phyloP scores from a whole-genome alignment of 495 filamentous ascomycete species.

The Neurospora terricola region DNA sequence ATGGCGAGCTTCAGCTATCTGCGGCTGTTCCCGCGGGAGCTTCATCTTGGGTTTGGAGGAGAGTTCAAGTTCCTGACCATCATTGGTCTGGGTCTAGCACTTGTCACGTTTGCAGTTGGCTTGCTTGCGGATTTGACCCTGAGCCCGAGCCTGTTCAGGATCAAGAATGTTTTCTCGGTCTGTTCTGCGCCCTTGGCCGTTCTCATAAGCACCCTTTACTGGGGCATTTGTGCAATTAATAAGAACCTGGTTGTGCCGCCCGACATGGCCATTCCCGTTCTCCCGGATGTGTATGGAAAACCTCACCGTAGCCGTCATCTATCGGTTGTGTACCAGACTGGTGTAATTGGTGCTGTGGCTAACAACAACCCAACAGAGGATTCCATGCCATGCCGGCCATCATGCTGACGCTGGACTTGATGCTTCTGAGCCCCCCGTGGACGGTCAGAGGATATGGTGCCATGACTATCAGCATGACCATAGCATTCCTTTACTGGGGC shows the following conservation, averaged over 20 bases:
- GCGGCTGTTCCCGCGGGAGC: slow-evolving; percentile 28
- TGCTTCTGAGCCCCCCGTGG: slow-evolving; percentile 77
- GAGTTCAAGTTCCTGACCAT: slow-evolving; percentile 82
- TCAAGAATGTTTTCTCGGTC: slow-evolving; percentile 66
- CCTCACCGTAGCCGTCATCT: background rate
- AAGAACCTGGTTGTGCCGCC: slow-evolving; percentile 41
- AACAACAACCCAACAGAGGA: slow-evolving; percentile 19
- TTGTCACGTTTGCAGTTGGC: slow-evolving; percentile 57
- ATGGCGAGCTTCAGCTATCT: slow-evolving; percentile 55
- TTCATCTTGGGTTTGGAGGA: slow-evolving; percentile 67
- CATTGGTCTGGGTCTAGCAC: slow-evolving; percentile 61
- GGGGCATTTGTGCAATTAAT: slow-evolving; percentile 63
- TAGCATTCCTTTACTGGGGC: slow-evolving; percentile 75
- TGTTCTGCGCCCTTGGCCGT: slow-evolving; percentile 71
- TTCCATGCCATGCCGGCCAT: slow-evolving; percentile 74
- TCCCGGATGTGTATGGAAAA: slow-evolving; percentile 43
- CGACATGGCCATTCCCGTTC: slow-evolving; percentile 33
- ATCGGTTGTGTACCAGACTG: background rate
- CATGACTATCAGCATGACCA: slow-evolving; percentile 46
- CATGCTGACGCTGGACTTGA: slow-evolving; percentile 58
- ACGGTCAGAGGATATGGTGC: slow-evolving; percentile 52
- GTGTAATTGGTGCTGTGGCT: background rate
- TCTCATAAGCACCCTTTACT: slow-evolving; percentile 77
- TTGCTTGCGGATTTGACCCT: slow-evolving; percentile 67
- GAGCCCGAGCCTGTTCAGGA: slow-evolving; percentile 51